phyloP scores from a whole-genome alignment of 2,329 filamentous ascomycete species.

The Alternaria solani region DNA sequence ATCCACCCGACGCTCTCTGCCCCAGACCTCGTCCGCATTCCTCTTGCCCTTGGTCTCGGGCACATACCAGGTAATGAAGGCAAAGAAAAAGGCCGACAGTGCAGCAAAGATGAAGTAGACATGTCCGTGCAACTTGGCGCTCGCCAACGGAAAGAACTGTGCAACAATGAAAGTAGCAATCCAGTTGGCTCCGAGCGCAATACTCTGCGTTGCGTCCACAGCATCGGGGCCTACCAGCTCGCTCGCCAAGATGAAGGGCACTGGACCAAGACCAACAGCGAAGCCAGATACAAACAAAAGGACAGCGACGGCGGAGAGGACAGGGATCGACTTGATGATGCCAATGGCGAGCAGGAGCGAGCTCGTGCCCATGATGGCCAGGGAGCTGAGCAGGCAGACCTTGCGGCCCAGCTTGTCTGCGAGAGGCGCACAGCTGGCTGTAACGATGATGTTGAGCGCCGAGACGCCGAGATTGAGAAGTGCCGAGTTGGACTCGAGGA shows the following conservation, averaged over 20 bases:
- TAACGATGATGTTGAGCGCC: constrained; percentile 83
- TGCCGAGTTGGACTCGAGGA: constrained; percentile 82
- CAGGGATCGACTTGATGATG: constrained; percentile 75
- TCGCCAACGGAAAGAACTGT: constrained; percentile 91
- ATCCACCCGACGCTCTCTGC: constrained; percentile 60
- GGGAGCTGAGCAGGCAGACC: constrained; percentile 80
- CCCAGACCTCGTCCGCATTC: constrained; percentile 91
- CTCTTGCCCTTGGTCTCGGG: constrained; percentile 90
- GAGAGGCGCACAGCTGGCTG: constrained; percentile 80
- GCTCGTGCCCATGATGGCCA: constrained; percentile 82
- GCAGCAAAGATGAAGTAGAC: constrained; percentile 92
- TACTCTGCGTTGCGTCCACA: constrained; percentile 89
- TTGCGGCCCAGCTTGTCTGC: constrained; percentile 90
- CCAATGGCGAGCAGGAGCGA: constrained; percentile 81
- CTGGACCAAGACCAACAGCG: constrained; percentile 87
- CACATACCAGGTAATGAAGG: constrained; percentile 77
- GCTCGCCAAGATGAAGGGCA: constrained; percentile 92
- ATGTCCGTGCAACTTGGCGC: constrained; percentile 79
- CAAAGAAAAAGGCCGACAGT: constrained; percentile 71
- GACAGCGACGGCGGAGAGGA: constrained; percentile 81
- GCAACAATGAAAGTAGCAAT: constrained; percentile 90
- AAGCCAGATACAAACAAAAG: constrained; percentile 89
- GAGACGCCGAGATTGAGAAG: constrained; percentile 89
- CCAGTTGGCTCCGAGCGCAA: constrained; percentile 87
- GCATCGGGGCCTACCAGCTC: constrained; percentile 91